Evolutionary conservation across 2,329 filamentous ascomycete species (phyloP).

Genomic region (Aureobasidium sp.): DNA sequence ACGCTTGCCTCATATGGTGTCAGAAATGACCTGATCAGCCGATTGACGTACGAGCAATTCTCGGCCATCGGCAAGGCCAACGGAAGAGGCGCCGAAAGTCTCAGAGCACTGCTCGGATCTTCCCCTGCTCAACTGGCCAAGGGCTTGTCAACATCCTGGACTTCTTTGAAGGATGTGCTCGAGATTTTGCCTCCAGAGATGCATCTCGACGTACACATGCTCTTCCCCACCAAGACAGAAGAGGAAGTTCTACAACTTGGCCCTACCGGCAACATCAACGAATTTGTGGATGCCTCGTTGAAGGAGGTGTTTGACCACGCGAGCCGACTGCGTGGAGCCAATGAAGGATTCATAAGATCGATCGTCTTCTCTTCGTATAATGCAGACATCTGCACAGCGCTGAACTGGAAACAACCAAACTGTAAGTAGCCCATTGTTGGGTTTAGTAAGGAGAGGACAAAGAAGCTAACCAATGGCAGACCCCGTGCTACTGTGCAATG

Average conservation of each 20-base stretch:
- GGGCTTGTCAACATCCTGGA: conserved; percentile 51
- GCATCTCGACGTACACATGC: conserved; percentile 84
- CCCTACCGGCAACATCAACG: conserved; percentile 75
- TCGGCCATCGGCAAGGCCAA: conserved; percentile 36
- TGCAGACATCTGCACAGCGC: conserved; percentile 76
- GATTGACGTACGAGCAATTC: conserved; percentile 70
- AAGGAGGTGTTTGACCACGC: conserved; percentile 88
- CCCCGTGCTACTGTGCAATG: conserved; percentile 90
- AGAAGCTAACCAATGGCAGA: conserved; percentile 42
- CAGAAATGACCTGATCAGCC: conserved; percentile 68
- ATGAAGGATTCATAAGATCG: conserved; percentile 69
- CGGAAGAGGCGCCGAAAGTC: conserved; percentile 24
- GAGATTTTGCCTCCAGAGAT: conserved; percentile 67
- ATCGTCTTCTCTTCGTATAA: conserved; percentile 95
- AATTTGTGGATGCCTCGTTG: conserved; percentile 75
- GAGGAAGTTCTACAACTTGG: conserved; percentile 64
- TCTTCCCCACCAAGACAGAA: conserved; percentile 74
- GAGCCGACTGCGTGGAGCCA: conserved; percentile 56
- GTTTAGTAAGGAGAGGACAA: too few species aligned
- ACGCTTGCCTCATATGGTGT: conserved; percentile 61
- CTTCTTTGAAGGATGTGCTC: conserved; percentile 73
- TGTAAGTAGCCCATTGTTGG: conserved; percentile 54
- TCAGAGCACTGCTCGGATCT: background rate
- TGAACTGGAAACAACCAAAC: conserved; percentile 99
- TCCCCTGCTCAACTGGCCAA: conserved; percentile 6